These are phyloP conservation scores for Penicillium ucsense DNA, from an alignment of 495 filamentous ascomycete genomes.

Conservation along the genomic window DNA sequence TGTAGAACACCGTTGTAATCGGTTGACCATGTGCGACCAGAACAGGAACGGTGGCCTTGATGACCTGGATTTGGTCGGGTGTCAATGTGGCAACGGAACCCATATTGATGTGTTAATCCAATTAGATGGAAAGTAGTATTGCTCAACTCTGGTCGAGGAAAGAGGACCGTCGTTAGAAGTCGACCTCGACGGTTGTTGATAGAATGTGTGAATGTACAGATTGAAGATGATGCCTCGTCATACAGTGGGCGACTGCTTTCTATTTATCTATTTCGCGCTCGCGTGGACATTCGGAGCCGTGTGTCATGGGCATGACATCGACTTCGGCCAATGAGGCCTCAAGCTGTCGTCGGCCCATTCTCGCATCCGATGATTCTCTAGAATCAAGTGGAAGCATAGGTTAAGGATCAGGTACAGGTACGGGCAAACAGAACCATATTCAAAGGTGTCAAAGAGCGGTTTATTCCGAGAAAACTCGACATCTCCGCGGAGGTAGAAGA, in stretches of 20 bases:
- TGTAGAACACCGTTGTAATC: slow-evolving; percentile 62
- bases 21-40: slow-evolving; percentile 53
- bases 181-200: too few relatives aligned
- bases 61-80: slow-evolving; percentile 26
- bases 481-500: slow-evolving; percentile 16
- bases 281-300: too few relatives aligned
- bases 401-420: neutral
- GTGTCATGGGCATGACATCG: too few relatives aligned
- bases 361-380: neutral
- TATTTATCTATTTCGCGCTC: neutral
- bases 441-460: neutral
- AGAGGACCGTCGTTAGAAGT: too few relatives aligned
- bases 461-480: slow-evolving; percentile 4
- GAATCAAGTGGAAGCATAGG: neutral
- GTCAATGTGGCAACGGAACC: slow-evolving; percentile 10
- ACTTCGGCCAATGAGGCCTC: too few relatives aligned
- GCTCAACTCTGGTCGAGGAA: too few relatives aligned
- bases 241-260: too few relatives aligned
- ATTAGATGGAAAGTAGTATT: too few relatives aligned
- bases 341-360: neutral
- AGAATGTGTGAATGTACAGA: too few relatives aligned
- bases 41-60: slow-evolving; percentile 41
- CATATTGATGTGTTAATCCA: slow-evolving; percentile 2
- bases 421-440: neutral
- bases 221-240: too few relatives aligned